A percentile compares a stretch with the other conserved stretches of the same genome.
Conservation (phyloP, 2,329 filamentous ascomycete genomes). For the Aureobasidium sp. region DNA sequence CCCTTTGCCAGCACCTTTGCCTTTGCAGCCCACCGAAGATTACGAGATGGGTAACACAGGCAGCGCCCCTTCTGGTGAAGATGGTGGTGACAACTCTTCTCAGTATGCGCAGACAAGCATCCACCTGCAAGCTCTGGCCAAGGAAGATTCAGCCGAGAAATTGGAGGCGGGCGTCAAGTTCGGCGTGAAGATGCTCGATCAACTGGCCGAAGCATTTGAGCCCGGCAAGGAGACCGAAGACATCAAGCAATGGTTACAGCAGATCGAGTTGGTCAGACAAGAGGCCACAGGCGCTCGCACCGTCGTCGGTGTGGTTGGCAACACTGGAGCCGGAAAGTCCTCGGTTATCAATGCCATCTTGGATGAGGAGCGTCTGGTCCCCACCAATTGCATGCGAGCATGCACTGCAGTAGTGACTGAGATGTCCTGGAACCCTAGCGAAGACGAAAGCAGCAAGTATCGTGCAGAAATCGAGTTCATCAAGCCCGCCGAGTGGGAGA, state of each 20-base stretch:
- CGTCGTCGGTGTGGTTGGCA: conserved; percentile 53
- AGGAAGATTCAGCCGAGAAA: conserved; percentile 25
- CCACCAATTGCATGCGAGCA: conserved; percentile 52
- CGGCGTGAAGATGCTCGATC: conserved; percentile 30
- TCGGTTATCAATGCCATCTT: conserved; percentile 56
- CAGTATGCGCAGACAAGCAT: not conserved
- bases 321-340: conserved; percentile 55
- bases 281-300: conserved; percentile 34
- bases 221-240: conserved; percentile 24
- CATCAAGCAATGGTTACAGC: conserved; percentile 32
- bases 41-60: not conserved
- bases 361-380: conserved; percentile 50
- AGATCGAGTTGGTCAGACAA: conserved; percentile 35
- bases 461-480: conserved; percentile 53
- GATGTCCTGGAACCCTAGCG: conserved; percentile 46
- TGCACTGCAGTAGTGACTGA: conserved; percentile 56
- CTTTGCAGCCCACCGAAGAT: not conserved
- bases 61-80: not conserved
- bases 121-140: conserved; percentile 27
- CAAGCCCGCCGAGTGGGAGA: conserved; percentile 42
- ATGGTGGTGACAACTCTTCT: not conserved
- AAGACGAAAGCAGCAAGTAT: conserved; percentile 36
- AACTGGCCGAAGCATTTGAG: conserved; percentile 27
- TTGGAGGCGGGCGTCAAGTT: conserved; percentile 34
- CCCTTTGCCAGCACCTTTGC: not conserved